A percentile compares a stretch with the other conserved stretches of the same genome.
These are phyloP conservation scores for Lachancea nothofagi DNA, from an alignment of 805 yeast species.

Conservation along the genomic window DNA sequence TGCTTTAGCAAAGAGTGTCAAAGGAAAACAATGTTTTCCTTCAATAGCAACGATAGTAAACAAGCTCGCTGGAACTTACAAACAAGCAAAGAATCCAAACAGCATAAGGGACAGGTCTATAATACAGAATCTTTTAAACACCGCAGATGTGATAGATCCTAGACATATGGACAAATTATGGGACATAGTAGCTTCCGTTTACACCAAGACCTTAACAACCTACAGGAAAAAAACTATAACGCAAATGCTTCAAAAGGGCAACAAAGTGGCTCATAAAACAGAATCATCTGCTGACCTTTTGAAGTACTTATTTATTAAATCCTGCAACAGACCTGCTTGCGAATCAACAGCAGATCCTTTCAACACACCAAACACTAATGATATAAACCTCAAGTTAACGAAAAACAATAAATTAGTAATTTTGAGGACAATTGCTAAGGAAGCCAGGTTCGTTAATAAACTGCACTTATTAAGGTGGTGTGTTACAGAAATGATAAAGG, in stretches of 20 bases:
- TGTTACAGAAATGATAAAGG: slow-evolving; percentile 18
- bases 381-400: slow-evolving; percentile 17
- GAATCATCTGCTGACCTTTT: slow-evolving; percentile 17
- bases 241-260: background rate
- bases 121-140: slow-evolving; percentile 15
- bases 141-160: slow-evolving; percentile 23
- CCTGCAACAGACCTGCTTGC: background rate
- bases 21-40: slow-evolving; percentile 13
- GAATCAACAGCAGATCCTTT: slow-evolving; percentile 22
- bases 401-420: slow-evolving; percentile 21
- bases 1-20: slow-evolving; percentile 17
- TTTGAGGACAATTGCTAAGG: slow-evolving; percentile 23
- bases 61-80: slow-evolving; percentile 7
- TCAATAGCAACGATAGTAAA: slow-evolving; percentile 20
- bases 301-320: slow-evolving; percentile 19
- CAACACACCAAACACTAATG: slow-evolving; percentile 15
- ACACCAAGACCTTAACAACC: slow-evolving; percentile 17
- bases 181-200: slow-evolving; percentile 23
- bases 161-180: slow-evolving; percentile 20
- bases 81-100: background rate
- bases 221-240: background rate
- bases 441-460: slow-evolving; percentile 16
- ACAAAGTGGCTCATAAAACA: no score
- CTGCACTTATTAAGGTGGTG: slow-evolving; percentile 27
- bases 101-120: background rate